These are phyloP conservation scores for Phytopythium kandeliae DNA, from an alignment of 352 stramenopile genomes.

Conservation along the genomic window DNA sequence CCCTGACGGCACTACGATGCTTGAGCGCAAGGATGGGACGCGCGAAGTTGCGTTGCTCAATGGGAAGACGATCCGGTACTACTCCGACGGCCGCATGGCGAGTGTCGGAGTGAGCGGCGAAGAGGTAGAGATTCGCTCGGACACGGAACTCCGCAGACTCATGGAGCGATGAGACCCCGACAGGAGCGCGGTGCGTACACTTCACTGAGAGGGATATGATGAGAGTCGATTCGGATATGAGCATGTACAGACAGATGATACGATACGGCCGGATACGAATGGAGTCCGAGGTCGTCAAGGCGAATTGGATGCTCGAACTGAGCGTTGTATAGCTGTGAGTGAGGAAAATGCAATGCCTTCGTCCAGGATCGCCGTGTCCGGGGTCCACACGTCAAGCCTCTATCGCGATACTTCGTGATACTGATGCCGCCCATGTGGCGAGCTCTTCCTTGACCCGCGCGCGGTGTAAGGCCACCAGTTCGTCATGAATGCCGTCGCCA, in stretches of 20 bases:
- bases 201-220: background rate
- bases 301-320: too few relatives aligned
- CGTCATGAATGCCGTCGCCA: background rate
- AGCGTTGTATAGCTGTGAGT: too few relatives aligned
- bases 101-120: slow-evolving; percentile 36
- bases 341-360: too few relatives aligned
- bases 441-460: slow-evolving; percentile 13
- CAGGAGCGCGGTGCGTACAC: background rate
- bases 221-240: background rate
- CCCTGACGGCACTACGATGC: slow-evolving; percentile 77
- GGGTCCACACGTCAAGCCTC: background rate
- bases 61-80: slow-evolving; percentile 65
- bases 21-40: slow-evolving; percentile 62
- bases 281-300: too few relatives aligned
- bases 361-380: too few relatives aligned
- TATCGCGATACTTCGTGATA: background rate
- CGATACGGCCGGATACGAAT: background rate
- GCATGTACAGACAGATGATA: background rate
- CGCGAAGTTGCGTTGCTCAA: slow-evolving; percentile 79
- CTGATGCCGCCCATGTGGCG: slow-evolving; percentile 2
- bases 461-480: slow-evolving; percentile 16
- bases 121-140: slow-evolving; percentile 53
- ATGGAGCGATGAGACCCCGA: slow-evolving; percentile 26
- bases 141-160: slow-evolving; percentile 53
- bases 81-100: slow-evolving; percentile 63